A percentile compares a stretch with the other conserved stretches of the same genome.
Evolutionary conservation across 768 basidiomycete genomes (phyloP).

Genomic region (Boletus sp.): DNA sequence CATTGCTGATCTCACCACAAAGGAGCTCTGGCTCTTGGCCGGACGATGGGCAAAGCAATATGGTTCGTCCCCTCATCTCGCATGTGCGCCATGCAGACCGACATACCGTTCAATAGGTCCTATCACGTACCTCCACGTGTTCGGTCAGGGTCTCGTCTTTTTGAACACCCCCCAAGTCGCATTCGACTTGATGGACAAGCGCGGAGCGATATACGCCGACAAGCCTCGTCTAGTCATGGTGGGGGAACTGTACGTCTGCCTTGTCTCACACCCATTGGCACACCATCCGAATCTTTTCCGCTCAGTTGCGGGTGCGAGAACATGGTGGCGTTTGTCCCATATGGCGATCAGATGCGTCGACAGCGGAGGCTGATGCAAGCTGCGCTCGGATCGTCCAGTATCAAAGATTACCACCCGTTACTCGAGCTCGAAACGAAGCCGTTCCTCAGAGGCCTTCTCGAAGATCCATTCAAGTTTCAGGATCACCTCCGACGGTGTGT

Average conservation of each 20-base stretch:
- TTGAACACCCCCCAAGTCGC: conserved; percentile 58
- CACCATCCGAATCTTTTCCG: conserved; percentile 5
- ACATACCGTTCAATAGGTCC: conserved; percentile 37
- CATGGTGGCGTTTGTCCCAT: conserved; percentile 69
- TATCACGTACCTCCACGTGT: conserved; percentile 60
- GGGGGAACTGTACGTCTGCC: conserved; percentile 57
- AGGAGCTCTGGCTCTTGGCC: conserved; percentile 64
- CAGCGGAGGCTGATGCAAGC: conserved; percentile 67
- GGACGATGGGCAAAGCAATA: conserved; percentile 59
- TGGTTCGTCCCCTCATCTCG: conserved; percentile 42
- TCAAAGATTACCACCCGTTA: conserved; percentile 56
- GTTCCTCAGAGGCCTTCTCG: conserved; percentile 55
- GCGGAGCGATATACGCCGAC: conserved; percentile 71
- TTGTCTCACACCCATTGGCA: background rate
- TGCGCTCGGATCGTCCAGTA: conserved; percentile 51
- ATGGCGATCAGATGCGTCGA: conserved; percentile 58
- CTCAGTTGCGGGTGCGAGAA: conserved; percentile 57
- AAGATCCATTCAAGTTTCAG: conserved; percentile 35
- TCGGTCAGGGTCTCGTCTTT: conserved; percentile 67
- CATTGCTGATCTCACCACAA: conserved; percentile 52
- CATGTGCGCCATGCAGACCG: too few relatives aligned
- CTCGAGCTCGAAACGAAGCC: conserved; percentile 53
- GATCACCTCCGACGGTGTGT: conserved; percentile 35
- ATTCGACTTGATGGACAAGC: conserved; percentile 65
- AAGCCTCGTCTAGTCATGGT: conserved; percentile 68